Evolutionary conservation across 139 green algal species (phyloP), one percentile per base, ranked within the genome.

Genomic region (Chlamydomonas sp.): DNA sequence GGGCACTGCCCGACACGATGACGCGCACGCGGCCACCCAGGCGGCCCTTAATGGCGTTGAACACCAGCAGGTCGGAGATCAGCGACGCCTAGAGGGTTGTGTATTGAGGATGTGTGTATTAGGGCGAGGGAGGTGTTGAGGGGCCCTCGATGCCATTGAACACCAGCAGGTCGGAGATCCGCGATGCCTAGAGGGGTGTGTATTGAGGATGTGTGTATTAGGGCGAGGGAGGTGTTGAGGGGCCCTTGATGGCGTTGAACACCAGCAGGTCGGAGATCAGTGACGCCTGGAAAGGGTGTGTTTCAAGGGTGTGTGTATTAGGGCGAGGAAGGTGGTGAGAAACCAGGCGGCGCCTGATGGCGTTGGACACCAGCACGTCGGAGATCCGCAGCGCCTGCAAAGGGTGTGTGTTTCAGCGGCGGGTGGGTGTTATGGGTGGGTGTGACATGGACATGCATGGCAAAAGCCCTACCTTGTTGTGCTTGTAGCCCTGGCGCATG

Each of bases 281-380:
- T 1, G 95, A 94, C n/a, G 96, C 96, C 93, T 96, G 92, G 82
- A n/a, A 86, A 57, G 63, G 63, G 12, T n/a, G n/a, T n/a, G n/a
- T n/a, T n/a, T n/a, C n/a, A 16, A 31, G 76, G 20, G 58, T 17
- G 61, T 31, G 69, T 18, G 15, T 60, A 31, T 64, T 20, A 67
- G 49, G 7, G 77, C 10, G 64, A 67, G 77, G 12, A 31, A 71
- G 57, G 20, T 20, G 16, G 16, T 59, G n/a, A n/a, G n/a, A n/a
- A n/a, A n/a, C n/a, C n/a, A n/a, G n/a, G n/a, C 16, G 89, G 17
- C 81, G 62, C 88, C 95, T 95, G 85, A 97, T 91, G 80, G 96
- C 96, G 86, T 93, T 93, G 90, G 98, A 98, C 1, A 98, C 90
- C 57, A 97, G 71, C 58, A 88, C 80, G 95, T 99, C 96, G 57